Percentiles rank a stretch among this genome's conserved stretches.
Evolutionary conservation across 352 stramenopile species (phyloP).

Genomic region (Globisporangium nunn): DNA sequence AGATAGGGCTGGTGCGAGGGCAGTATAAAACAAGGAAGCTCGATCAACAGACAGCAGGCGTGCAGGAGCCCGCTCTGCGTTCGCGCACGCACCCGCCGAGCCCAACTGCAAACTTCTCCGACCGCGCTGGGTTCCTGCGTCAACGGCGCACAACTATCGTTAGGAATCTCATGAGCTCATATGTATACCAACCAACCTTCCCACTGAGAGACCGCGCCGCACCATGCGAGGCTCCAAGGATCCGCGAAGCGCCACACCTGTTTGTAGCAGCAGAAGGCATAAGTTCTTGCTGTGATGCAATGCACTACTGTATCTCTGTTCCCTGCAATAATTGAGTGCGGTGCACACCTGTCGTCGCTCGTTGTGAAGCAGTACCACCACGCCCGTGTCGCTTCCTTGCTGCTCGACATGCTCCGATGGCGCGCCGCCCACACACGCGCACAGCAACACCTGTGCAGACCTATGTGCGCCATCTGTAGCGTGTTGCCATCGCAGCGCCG

Average conservation of each 20-base stretch:
- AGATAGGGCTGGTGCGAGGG: background rate
- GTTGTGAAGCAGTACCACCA: background rate
- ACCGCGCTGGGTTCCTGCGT: constrained; percentile 5
- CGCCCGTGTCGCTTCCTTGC: background rate
- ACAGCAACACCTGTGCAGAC: background rate
- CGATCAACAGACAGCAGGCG: background rate
- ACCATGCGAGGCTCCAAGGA: constrained; percentile 13
- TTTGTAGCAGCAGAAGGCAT: background rate
- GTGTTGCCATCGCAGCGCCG: constrained; percentile 9
- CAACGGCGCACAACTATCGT: background rate
- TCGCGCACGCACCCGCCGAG: constrained; percentile 5
- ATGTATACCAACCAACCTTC: background rate
- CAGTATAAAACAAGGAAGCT: background rate
- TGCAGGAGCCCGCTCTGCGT: no score
- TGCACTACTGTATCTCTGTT: background rate
- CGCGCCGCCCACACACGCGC: background rate
- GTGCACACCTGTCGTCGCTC: background rate
- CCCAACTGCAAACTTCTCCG: constrained; percentile 9
- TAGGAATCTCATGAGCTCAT: background rate
- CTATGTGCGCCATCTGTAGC: background rate
- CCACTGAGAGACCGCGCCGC: background rate
- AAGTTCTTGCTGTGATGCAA: background rate
- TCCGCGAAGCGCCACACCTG: constrained; percentile 4
- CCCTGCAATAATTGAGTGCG: background rate
- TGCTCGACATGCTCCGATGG: background rate